Conservation (phyloP, 352 stramenopile genomes). For the Pythium dissotocum region DNA sequence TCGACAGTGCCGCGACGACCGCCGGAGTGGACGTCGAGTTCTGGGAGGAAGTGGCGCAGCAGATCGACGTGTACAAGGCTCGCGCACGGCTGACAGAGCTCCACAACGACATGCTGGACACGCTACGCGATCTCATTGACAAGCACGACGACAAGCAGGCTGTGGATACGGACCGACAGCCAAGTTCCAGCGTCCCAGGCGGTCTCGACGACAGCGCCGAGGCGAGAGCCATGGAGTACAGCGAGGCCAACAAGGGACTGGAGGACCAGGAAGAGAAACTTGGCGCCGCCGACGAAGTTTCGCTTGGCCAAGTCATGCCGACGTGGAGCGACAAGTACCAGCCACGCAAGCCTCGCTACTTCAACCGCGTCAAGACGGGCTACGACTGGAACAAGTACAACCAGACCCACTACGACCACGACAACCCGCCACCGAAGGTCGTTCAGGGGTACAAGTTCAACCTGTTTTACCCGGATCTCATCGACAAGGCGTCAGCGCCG, state of each 20-base stretch:
- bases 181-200: constrained; percentile 3
- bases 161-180: constrained; percentile 32
- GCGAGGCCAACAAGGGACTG: constrained; percentile 58
- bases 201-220: constrained; percentile 60
- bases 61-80: constrained; percentile 92
- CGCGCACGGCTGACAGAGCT: constrained; percentile 87
- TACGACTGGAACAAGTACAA: constrained; percentile 99
- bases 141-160: constrained; percentile 62
- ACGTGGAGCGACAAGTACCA: constrained; percentile 97
- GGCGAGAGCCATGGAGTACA: constrained; percentile 63
- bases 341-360: constrained; percentile 98
- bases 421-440: constrained; percentile 99
- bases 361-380: constrained; percentile 99
- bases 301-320: constrained; percentile 58
- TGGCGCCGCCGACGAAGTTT: constrained; percentile 90
- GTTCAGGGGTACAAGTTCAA: constrained; percentile 99
- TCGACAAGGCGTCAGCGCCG: constrained; percentile 95
- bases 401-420: constrained; percentile 99
- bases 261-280: constrained; percentile 81
- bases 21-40: constrained; percentile 91
- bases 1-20: constrained; percentile 50
- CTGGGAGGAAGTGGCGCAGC: constrained; percentile 92
- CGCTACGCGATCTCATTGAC: constrained; percentile 91
- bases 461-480: constrained; percentile 99
- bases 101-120: constrained; percentile 94